Percentiles rank a stretch among this genome's conserved stretches.
These are phyloP conservation scores for Aspergillus fumigatiaffinis DNA, from an alignment of 2,329 filamentous ascomycete species.

Conservation along the genomic window DNA sequence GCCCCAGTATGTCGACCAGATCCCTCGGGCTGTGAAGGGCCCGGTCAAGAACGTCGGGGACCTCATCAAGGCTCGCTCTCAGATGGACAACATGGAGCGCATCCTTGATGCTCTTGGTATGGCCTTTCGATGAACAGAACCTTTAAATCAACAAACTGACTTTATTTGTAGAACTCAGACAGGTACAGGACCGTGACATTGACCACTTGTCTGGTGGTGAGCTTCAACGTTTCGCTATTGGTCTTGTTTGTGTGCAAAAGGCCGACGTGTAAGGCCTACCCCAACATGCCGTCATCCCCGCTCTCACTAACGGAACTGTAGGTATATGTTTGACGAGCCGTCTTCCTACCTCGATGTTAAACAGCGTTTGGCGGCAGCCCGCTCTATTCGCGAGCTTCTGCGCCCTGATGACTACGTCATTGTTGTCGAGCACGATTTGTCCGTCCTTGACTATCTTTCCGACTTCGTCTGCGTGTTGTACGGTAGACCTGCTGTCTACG, in stretches of 20 bases:
- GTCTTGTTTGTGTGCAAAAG: conserved; percentile 89
- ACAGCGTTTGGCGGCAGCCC: conserved; percentile 89
- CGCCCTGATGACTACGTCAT: conserved; percentile 92
- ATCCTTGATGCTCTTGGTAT: conserved; percentile 73
- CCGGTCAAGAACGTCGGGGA: conserved; percentile 73
- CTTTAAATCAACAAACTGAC: conserved; percentile 6
- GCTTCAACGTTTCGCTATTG: conserved; percentile 95
- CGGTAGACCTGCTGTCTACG: conserved; percentile 90
- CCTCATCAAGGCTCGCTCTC: conserved; percentile 70
- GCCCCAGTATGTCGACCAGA: conserved; percentile 98
- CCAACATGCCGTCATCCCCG: not conserved
- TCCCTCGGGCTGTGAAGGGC: conserved; percentile 84
- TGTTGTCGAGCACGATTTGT: conserved; percentile 98
- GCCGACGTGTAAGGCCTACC: conserved; percentile 68
- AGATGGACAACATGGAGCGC: conserved; percentile 75
- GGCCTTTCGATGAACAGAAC: not conserved
- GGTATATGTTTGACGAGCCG: conserved; percentile 99
- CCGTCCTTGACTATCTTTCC: conserved; percentile 95
- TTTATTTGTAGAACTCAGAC: conserved; percentile 64
- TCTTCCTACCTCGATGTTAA: conserved; percentile 99
- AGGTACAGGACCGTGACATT: conserved; percentile 90
- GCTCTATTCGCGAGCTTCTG: conserved; percentile 86
- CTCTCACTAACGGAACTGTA: conserved; percentile 25
- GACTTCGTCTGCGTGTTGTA: conserved; percentile 98
- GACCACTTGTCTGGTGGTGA: conserved; percentile 91